Base-by-base conservation (phyloP, 306 rosid species). In the Arachis stenosperma region DNA sequence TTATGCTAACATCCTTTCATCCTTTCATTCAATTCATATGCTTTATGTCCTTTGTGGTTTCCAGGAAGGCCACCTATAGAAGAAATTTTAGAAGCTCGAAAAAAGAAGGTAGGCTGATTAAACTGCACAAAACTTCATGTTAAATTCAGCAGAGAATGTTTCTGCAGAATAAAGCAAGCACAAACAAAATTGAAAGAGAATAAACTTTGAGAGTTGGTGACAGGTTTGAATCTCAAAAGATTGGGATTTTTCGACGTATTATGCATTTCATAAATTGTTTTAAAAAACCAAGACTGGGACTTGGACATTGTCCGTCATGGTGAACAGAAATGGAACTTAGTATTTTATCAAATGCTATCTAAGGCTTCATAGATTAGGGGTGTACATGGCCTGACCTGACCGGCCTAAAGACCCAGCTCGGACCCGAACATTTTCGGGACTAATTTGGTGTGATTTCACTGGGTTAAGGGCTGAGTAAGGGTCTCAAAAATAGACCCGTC, bases 11-110 rank as follows among this genome's bases (percentile, higher is more conserved):
- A 27, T 73, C 30, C 15, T 61, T 33, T 73, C 22, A 27, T 73
- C 30, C 15, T 61, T 33, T 73, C 14, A 54, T 41, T 73, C 29
- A 46, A 37, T 40, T 47, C 12, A 37, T 29, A n/a, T 40, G 6
- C 61, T 48, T 44, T 51, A 22, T 71, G 41, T 36, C 30, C 12
- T 51, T 46, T 70, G 53, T 75, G 40, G 17, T 79, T 78, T 76
- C 71, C 81, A 94, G 99, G 99, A 48, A 86, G 97, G 48, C 95
- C 89, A 0, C 86, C 99, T 22, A 75, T 94, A 1, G 92, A 88
- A 74, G 90, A 91, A 73, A 84, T 94, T 81, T 61, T 94, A 78
- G 85, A 84, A 60, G 78, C 81, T 42, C 88, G 92, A 60, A 82
- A 66, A 77, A 86, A 82, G 78, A 94, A 94, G 98, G 97, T 89